Evolutionary conservation across 2,329 filamentous ascomycete species (phyloP), one percentile per base, ranked within the genome.

Genomic region (Tolypocladium cylindrosporum): DNA sequence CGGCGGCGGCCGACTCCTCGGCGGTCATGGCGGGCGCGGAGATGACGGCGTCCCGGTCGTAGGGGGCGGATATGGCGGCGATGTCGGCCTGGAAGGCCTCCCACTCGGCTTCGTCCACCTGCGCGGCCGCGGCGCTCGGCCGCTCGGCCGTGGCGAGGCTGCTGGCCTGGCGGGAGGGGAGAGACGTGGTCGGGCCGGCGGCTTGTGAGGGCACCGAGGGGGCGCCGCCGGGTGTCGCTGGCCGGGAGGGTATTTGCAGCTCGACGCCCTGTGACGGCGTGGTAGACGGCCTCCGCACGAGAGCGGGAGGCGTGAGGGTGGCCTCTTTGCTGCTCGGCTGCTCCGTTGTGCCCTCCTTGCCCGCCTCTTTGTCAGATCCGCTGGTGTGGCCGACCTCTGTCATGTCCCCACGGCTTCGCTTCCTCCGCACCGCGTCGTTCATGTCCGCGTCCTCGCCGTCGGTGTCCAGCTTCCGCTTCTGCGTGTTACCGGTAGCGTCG

Each of bases 41-140:
- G 62, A 91, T 90, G 3, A 85, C 82, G 8, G 83, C 85, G 59
- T 81, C 78, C 48, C 72, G 67, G 27, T 69, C 65, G 61, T 72
- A 72, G 2, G 73, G 65, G 2, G 67, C 67, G 36, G 69, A 64
- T 31, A 75, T 68, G 37, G 75, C 73, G 21, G 85, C 87, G 57
- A 96, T 85, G 57, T 96, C 90, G 3, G 89, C 88, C 69, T 96
- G 88, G 68, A 96, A 95, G 10, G 90, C 89, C 2, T 89, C 88
- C 89, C 89, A 94, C 72, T 94, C 89, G 57, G 87, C 84, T 67
- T 96, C 90, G 68, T 92, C 85, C 10, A 78, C 74, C 9, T 68
- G 62, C 21, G 62, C 59, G 48, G 64, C 56, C 21, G 61, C 53
- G 34, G 63, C 41, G 13, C 57, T 56, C 45, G 61, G 58, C n/a